Conservation (phyloP, 2,329 filamentous ascomycete genomes). For the Phyllachora maydis region DNA sequence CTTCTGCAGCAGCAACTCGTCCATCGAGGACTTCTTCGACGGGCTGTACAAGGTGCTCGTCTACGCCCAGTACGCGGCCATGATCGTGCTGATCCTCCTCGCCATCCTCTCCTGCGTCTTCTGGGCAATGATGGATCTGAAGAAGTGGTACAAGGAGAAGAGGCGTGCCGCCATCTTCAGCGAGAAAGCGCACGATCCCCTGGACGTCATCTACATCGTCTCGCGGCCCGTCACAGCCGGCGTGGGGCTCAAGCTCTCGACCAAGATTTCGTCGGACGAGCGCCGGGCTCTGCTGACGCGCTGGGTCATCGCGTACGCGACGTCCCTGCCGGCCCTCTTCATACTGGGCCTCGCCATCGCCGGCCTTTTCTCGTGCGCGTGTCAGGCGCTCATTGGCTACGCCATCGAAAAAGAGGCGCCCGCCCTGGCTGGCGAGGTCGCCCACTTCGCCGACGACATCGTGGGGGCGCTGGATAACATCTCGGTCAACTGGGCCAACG, state of each 20-base stretch:
- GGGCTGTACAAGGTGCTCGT: conserved; percentile 44
- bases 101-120: conserved; percentile 56
- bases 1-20: conserved; percentile 76
- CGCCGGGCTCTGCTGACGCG: conserved; percentile 52
- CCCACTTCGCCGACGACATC: conserved; percentile 60
- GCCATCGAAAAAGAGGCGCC: conserved; percentile 59
- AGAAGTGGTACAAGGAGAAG: conserved; percentile 54
- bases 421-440: conserved; percentile 51
- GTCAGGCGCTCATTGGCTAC: conserved; percentile 60
- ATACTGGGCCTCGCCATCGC: conserved; percentile 66
- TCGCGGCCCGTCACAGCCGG: conserved; percentile 60
- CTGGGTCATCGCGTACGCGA: conserved; percentile 78
- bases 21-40: conserved; percentile 68
- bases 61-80: conserved; percentile 52
- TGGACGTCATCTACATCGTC: conserved; percentile 78
- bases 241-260: conserved; percentile 49
- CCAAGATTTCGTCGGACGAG: conserved; percentile 40
- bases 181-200: conserved; percentile 48
- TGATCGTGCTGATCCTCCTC: conserved; percentile 50
- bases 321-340: conserved; percentile 67
- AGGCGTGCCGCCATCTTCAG: conserved; percentile 46
- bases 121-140: conserved; percentile 65
- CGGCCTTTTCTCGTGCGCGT: conserved; percentile 64
- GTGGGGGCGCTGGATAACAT: conserved; percentile 51
- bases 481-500: conserved; percentile 55